These are phyloP conservation scores for Triticum turgidum DNA, from an alignment of 176 grass and related monocot genomes.

Conservation along the genomic window DNA sequence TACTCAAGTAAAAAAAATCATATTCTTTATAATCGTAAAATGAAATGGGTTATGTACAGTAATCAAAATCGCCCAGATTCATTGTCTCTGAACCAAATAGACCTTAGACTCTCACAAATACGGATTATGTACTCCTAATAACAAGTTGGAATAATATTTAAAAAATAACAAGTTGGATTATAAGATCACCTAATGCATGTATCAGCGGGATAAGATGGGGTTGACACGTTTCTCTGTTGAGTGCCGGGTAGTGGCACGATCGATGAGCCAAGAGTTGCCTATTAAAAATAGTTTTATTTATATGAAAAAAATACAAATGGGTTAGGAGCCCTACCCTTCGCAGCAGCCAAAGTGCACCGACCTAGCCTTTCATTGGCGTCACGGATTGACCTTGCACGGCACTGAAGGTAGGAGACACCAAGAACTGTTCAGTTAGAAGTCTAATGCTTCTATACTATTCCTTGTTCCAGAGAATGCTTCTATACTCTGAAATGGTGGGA, in stretches of 20 bases:
- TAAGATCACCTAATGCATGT: background rate
- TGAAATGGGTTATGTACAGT: too few species aligned
- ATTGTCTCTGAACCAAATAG: too few species aligned
- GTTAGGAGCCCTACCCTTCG: background rate
- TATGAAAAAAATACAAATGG: background rate
- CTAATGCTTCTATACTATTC: background rate
- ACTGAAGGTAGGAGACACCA: background rate
- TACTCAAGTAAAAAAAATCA: too few species aligned
- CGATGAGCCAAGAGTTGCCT: background rate
- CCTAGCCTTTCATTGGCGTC: background rate
- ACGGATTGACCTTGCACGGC: background rate
- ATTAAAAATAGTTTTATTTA: background rate
- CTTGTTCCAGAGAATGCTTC: background rate
- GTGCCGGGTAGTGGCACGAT: background rate
- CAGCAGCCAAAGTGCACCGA: background rate
- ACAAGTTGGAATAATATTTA: too few species aligned
- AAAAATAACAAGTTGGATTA: background rate
- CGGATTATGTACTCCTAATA: too few species aligned
- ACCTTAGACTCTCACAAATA: too few species aligned
- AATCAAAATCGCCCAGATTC: too few species aligned
- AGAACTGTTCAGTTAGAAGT: background rate
- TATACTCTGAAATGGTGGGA: background rate
- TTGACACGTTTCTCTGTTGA: background rate
- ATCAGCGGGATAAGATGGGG: background rate
- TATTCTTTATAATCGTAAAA: too few species aligned